Percentiles rank a stretch among this genome's conserved stretches.
Evolutionary conservation across 2,329 filamentous ascomycete species (phyloP).

Genomic region (Helicocarpus griseus): DNA sequence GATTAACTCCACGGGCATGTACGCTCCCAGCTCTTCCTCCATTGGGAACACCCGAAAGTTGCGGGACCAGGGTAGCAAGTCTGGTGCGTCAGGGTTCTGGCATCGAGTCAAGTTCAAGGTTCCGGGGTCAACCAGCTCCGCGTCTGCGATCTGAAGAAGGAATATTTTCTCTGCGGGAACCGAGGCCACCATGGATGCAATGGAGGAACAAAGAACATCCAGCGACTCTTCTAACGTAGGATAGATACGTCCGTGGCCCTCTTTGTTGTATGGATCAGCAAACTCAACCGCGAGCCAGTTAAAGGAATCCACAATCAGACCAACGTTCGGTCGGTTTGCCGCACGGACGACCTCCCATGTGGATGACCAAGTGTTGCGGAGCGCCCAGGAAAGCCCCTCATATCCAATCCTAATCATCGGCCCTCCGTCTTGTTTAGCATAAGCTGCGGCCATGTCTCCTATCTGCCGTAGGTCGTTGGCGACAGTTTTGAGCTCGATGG

Average conservation of each 20-base stretch:
- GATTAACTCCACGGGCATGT: slow-evolving; percentile 3
- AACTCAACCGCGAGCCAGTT: slow-evolving; percentile 4
- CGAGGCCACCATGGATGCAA: slow-evolving; percentile 3
- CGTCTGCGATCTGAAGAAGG: slow-evolving; percentile 3
- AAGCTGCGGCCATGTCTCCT: slow-evolving; percentile 2
- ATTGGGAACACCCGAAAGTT: slow-evolving; percentile 1
- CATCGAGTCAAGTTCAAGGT: slow-evolving; percentile 1
- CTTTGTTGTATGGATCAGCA: slow-evolving; percentile 3
- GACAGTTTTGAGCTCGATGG: slow-evolving; percentile 1
- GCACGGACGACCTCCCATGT: slow-evolving; percentile 4
- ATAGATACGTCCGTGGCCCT: slow-evolving; percentile 2
- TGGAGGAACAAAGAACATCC: slow-evolving; percentile 1
- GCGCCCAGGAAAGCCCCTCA: slow-evolving; percentile 1
- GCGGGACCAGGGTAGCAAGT: neutral
- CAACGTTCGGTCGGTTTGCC: neutral
- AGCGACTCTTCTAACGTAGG: slow-evolving; percentile 1
- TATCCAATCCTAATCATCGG: slow-evolving; percentile 2
- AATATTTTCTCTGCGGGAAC: slow-evolving; percentile 3
- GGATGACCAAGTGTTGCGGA: slow-evolving; percentile 2
- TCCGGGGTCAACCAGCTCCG: neutral
- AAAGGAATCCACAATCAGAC: slow-evolving; percentile 1
- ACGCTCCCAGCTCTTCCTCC: slow-evolving; percentile 1
- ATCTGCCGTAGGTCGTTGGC: neutral
- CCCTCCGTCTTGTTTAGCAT: neutral
- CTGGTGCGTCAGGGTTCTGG: neutral